These are phyloP conservation scores for Volutella citrinella DNA, from an alignment of 2,329 filamentous ascomycete genomes.

Conservation along the genomic window DNA sequence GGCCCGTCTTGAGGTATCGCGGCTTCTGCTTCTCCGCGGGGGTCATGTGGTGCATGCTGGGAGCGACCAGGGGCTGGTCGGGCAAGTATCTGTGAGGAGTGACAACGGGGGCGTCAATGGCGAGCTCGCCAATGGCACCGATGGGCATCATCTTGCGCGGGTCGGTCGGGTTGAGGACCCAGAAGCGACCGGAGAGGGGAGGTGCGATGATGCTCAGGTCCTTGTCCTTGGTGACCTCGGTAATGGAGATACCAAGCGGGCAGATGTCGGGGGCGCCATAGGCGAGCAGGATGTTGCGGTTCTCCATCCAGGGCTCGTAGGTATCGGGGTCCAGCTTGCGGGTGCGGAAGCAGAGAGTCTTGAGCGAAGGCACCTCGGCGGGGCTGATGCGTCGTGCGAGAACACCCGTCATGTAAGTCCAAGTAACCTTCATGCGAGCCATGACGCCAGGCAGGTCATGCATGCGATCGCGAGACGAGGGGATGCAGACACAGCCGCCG, in stretches of 20 bases:
- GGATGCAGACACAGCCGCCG: constrained; percentile 60
- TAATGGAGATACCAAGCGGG: constrained; percentile 48
- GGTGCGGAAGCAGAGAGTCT: constrained; percentile 45
- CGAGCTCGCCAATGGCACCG: constrained; percentile 55
- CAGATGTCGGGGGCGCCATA: constrained; percentile 52
- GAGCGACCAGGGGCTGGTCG: constrained; percentile 26
- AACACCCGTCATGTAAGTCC: constrained; percentile 56
- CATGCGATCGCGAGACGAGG: constrained; percentile 46
- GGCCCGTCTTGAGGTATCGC: constrained; percentile 48
- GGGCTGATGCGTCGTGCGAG: constrained; percentile 48
- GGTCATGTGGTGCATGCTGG: constrained; percentile 11
- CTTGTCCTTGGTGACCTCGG: constrained; percentile 36
- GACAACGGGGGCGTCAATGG: constrained; percentile 50
- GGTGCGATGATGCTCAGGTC: constrained; percentile 42
- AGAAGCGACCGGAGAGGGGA: constrained; percentile 47
- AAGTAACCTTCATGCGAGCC: constrained; percentile 47
- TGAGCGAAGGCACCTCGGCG: constrained; percentile 33
- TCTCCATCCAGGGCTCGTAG: constrained; percentile 43
- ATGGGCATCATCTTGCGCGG: constrained; percentile 48
- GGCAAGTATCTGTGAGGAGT: constrained; percentile 34
- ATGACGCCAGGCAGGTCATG: constrained; percentile 50
- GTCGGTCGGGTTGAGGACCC: constrained; percentile 52
- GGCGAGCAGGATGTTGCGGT: constrained; percentile 45
- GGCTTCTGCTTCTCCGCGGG: constrained; percentile 24
- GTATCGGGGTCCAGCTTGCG: constrained; percentile 49